Conservation (phyloP, 352 stramenopile genomes). For the Globisporangium barbulae region DNA sequence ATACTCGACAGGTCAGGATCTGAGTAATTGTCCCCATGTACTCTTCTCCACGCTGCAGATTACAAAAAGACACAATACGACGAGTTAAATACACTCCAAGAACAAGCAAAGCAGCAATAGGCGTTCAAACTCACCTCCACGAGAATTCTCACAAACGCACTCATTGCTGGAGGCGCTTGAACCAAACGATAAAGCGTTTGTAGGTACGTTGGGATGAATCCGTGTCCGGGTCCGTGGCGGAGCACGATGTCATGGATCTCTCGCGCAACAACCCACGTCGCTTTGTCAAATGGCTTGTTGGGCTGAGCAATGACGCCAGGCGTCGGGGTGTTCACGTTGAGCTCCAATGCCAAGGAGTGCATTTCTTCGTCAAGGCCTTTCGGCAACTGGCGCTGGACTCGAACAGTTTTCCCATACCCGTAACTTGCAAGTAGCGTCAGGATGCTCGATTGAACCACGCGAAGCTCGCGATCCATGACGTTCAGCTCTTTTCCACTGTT, state of each 20-base stretch:
- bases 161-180: slow-evolving; percentile 58
- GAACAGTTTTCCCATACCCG: slow-evolving; percentile 60
- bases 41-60: slow-evolving; percentile 56
- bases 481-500: slow-evolving; percentile 35
- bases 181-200: slow-evolving; percentile 72
- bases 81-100: slow-evolving; percentile 7
- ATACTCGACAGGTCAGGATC: slow-evolving; percentile 47
- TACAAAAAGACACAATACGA: neutral
- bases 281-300: slow-evolving; percentile 79
- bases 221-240: slow-evolving; percentile 53
- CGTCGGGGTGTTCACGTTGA: slow-evolving; percentile 78
- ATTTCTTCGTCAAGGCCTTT: slow-evolving; percentile 71
- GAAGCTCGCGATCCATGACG: slow-evolving; percentile 66
- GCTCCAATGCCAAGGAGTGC: slow-evolving; percentile 65
- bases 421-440: slow-evolving; percentile 55
- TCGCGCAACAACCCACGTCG: slow-evolving; percentile 52
- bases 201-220: slow-evolving; percentile 72
- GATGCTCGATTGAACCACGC: slow-evolving; percentile 59
- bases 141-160: slow-evolving; percentile 72
- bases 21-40: slow-evolving; percentile 70
- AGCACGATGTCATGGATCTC: slow-evolving; percentile 70
- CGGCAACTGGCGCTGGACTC: slow-evolving; percentile 58
- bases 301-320: slow-evolving; percentile 67
- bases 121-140: slow-evolving; percentile 44
- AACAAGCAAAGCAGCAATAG: neutral